These are phyloP conservation scores for Solanum chmielewskii DNA, from an alignment of 257 asterid species.

Conservation along the genomic window DNA sequence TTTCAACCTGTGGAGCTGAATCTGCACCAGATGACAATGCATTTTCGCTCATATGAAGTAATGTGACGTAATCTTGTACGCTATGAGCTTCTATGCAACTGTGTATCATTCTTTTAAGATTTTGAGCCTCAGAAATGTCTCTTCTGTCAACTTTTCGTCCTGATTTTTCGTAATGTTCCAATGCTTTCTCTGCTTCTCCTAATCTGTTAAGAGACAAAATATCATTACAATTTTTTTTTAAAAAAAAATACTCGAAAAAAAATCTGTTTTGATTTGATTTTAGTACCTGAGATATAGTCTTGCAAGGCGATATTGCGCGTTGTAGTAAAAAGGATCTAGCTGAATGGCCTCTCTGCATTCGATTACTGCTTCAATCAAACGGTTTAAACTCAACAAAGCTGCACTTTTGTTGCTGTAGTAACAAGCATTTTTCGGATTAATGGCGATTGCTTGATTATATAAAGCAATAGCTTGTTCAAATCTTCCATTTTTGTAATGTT, in stretches of 20 bases:
- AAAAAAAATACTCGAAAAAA: neutral
- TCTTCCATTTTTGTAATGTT: conserved; percentile 30
- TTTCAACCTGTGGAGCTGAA: conserved; percentile 45
- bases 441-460: conserved; percentile 43
- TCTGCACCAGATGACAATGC: conserved; percentile 45
- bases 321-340: conserved; percentile 33
- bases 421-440: conserved; percentile 40
- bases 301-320: conserved; percentile 51
- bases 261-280: neutral
- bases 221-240: neutral
- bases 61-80: conserved; percentile 30
- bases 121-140: conserved; percentile 31
- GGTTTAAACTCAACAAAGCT: conserved; percentile 45
- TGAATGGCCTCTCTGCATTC: conserved; percentile 43
- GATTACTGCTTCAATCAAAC: conserved; percentile 37
- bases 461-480: conserved; percentile 38
- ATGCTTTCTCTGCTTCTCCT: conserved; percentile 49
- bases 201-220: conserved; percentile 20
- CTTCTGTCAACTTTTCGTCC: conserved; percentile 26
- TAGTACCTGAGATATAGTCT: conserved; percentile 40
- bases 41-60: conserved; percentile 19
- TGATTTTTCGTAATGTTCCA: conserved; percentile 29
- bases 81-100: conserved; percentile 22
- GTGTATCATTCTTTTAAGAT: conserved; percentile 17
- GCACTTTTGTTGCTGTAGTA: conserved; percentile 55